A percentile compares a stretch with the other conserved stretches of the same genome.
phyloP scores from a whole-genome alignment of 2,329 filamentous ascomycete genomes.

The Ophiognomonia clavigignenti-juglandacearum region DNA sequence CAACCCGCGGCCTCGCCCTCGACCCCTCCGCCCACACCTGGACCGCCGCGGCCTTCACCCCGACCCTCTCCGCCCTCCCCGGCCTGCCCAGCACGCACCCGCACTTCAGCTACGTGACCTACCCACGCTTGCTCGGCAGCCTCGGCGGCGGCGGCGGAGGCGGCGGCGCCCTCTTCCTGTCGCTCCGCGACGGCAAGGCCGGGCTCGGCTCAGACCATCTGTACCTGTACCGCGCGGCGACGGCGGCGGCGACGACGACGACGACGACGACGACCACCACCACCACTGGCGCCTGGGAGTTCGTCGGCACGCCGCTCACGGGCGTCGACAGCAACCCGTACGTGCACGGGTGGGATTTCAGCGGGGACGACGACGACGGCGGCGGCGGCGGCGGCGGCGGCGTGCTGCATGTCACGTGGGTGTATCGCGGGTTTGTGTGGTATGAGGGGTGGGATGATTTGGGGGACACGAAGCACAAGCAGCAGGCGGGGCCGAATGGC shows the following conservation, averaged over 20 bases:
- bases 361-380: too few relatives aligned
- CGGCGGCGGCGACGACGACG: too few relatives aligned
- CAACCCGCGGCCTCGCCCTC: slow-evolving; percentile 26
- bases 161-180: slow-evolving; percentile 36
- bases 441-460: slow-evolving; percentile 38
- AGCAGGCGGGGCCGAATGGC: slow-evolving; percentile 36
- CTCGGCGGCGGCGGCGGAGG: slow-evolving; percentile 29
- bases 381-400: slow-evolving; percentile 23
- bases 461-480: slow-evolving; percentile 34
- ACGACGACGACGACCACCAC: too few relatives aligned
- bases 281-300: slow-evolving; percentile 34
- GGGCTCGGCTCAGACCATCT: slow-evolving; percentile 45
- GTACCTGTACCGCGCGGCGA: slow-evolving; percentile 34
- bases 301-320: slow-evolving; percentile 35
- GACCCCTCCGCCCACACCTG: slow-evolving; percentile 27
- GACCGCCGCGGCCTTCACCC: slow-evolving; percentile 31
- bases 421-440: slow-evolving; percentile 42
- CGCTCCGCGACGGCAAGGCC: slow-evolving; percentile 46
- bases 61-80: slow-evolving; percentile 30
- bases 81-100: slow-evolving; percentile 24
- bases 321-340: slow-evolving; percentile 46
- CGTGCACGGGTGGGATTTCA: slow-evolving; percentile 45
- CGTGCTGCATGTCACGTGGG: slow-evolving; percentile 42
- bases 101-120: slow-evolving; percentile 38
- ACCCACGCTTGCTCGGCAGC: slow-evolving; percentile 41